A percentile compares a stretch with the other conserved stretches of the same genome.
phyloP scores from a whole-genome alignment of 768 basidiomycete genomes.

The Scleroderma citrinum region DNA sequence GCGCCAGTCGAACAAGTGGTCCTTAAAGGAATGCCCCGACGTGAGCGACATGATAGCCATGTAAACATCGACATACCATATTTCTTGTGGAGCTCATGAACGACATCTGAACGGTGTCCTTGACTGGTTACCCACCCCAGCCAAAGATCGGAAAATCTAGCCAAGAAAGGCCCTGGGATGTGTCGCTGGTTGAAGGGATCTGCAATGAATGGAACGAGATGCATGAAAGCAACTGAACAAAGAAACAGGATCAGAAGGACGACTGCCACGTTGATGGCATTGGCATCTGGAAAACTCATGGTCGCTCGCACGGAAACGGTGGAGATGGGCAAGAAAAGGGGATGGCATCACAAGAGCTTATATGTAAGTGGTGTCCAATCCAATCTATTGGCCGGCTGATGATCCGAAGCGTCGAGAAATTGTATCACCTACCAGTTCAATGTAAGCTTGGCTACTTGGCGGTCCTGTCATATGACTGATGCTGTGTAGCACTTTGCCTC shows the following conservation, averaged over 20 bases:
- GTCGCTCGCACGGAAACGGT: no score
- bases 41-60: not conserved
- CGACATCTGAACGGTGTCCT: constrained; percentile 71
- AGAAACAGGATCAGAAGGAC: constrained; percentile 12
- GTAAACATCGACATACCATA: constrained; percentile 45
- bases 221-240: constrained; percentile 16
- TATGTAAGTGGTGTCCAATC: no score
- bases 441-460: no score
- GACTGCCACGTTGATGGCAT: constrained; percentile 3
- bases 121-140: constrained; percentile 55
- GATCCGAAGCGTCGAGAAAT: no score
- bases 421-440: no score
- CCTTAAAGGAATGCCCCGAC: constrained; percentile 33
- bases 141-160: constrained; percentile 71
- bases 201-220: constrained; percentile 45
- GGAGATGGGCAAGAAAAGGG: not conserved
- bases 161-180: constrained; percentile 65
- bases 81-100: constrained; percentile 68
- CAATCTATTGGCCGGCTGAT: no score
- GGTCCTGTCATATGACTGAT: no score
- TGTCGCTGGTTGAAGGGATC: constrained; percentile 56
- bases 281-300: constrained; percentile 13
- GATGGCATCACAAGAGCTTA: not conserved
- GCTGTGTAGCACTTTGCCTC: no score
- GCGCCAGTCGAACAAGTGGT: constrained; percentile 63